Conservation (phyloP, 208 protist genomes). For the Acanthamoeba royreba region DNA sequence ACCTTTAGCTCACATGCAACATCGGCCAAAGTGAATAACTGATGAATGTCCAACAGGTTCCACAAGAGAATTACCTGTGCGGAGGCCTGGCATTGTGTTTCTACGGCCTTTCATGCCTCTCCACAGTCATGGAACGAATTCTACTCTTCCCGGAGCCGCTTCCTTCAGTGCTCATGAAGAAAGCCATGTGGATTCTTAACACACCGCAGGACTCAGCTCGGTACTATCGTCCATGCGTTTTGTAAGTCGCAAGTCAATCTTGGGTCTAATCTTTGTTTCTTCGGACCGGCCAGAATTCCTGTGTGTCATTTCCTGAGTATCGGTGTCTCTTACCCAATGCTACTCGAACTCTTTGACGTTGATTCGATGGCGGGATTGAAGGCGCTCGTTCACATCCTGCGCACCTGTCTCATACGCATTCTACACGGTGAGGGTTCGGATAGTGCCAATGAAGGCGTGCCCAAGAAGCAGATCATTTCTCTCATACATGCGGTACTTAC, state of each 20-base stretch:
- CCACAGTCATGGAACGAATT: slow-evolving; percentile 57
- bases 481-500: background rate
- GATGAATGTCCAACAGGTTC: slow-evolving; percentile 9
- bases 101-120: slow-evolving; percentile 33
- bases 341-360: slow-evolving; percentile 27
- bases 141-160: slow-evolving; percentile 31
- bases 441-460: background rate
- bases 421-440: background rate
- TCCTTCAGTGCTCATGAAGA: background rate
- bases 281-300: background rate
- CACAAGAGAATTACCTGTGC: slow-evolving; percentile 45
- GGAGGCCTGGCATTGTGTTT: slow-evolving; percentile 59
- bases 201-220: background rate
- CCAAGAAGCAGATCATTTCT: slow-evolving; percentile 46
- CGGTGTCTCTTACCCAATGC: background rate
- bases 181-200: slow-evolving; percentile 21
- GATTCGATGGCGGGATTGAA: background rate
- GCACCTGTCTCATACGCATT: background rate
- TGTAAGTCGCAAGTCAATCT: background rate
- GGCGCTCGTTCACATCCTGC: background rate
- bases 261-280: background rate
- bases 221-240: background rate
- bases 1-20: too few species aligned
- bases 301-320: slow-evolving; percentile 11
- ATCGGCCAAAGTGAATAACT: too few species aligned